Evolutionary conservation across 495 filamentous ascomycete species (phyloP).

Genomic region (Aspergillus baeticus): DNA sequence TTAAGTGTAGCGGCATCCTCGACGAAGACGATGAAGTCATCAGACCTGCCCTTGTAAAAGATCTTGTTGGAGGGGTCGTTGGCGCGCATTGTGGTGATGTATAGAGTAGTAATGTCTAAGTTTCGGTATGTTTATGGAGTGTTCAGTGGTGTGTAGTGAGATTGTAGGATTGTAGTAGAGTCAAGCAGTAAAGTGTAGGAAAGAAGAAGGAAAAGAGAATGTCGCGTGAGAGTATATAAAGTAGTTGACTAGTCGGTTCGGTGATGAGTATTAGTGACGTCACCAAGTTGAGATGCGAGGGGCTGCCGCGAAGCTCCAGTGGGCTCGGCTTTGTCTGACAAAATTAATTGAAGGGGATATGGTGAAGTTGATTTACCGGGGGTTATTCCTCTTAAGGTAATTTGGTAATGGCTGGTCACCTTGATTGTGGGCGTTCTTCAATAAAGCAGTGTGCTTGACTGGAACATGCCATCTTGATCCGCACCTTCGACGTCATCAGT

Average conservation of each 20-base stretch:
- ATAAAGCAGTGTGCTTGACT: background rate
- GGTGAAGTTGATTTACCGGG: conserved; percentile 14
- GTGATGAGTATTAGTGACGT: conserved; percentile 8
- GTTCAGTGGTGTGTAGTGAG: background rate
- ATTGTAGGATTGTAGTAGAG: background rate
- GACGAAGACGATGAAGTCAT: conserved; percentile 91
- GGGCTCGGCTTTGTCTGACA: background rate
- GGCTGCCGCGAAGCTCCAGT: background rate
- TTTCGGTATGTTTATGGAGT: conserved; percentile 3
- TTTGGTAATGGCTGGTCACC: background rate
- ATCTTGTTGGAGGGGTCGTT: conserved; percentile 74
- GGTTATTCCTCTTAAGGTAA: background rate
- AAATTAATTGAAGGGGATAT: conserved; percentile 10
- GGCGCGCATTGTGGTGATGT: conserved; percentile 70
- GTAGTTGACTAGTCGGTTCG: background rate
- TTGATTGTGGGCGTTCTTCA: background rate
- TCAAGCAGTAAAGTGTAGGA: background rate
- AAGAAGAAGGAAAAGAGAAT: conserved; percentile 1
- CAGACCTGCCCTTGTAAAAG: conserved; percentile 83
- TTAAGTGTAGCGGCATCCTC: conserved; percentile 69
- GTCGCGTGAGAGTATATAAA: conserved; percentile 8
- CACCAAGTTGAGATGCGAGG: background rate
- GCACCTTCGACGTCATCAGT: conserved; percentile 20
- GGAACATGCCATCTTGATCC: conserved; percentile 4
- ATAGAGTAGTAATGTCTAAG: conserved; percentile 9